Evolutionary conservation across 441 rosid genomes (phyloP), one percentile per base, ranked within the genome.

Genomic region (Populus hybrid): DNA sequence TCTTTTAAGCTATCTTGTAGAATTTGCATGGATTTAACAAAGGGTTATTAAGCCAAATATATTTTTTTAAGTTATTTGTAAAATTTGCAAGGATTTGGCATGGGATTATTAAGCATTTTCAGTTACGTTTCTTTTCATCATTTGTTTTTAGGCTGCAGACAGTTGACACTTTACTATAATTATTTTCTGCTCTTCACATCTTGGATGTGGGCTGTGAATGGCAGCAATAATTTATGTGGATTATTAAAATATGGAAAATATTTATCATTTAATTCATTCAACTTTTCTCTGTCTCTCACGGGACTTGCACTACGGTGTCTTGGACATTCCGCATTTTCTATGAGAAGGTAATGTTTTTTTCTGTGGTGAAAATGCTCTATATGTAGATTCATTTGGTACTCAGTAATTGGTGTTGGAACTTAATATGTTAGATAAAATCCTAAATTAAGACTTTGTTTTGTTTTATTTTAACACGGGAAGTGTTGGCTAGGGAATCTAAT

Each of bases 301-400:
- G 99, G 92, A 92, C 99, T 21, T 94, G 99, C 86, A 94, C 97
- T 42, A 90, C 99, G 65, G 92, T 93, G 79, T 92, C 99, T 77
- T 93, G 95, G 93, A 94, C n/a, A n/a, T n/a, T n/a, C n/a, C n/a
- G n/a, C n/a, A n/a, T n/a, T n/a, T n/a, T n/a, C n/a, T n/a, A n/a
- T 69, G 98, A 93, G 90, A 94, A 93, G 97, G 99, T 91, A 88
- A 71, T 68, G 78, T 77, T 74, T 64, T 61, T 64, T 18, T 50
- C 76, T 73, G 9, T 67, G 64, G 24, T 56, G 23, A 56, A 56
- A n/a, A 56, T 56, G 64, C 24, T 53, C 61, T 56, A 7, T 18
- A 7, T 56, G 21, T n/a, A 56, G 3, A 53, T 20, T 21, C 64
- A 56, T 56, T 56, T 56, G n/a, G 24, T 56, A 56, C 64, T 20